A percentile compares a stretch with the other conserved stretches of the same genome.
Conservation (phyloP, 176 grass and related monocot species). For the Poa pratensis region DNA sequence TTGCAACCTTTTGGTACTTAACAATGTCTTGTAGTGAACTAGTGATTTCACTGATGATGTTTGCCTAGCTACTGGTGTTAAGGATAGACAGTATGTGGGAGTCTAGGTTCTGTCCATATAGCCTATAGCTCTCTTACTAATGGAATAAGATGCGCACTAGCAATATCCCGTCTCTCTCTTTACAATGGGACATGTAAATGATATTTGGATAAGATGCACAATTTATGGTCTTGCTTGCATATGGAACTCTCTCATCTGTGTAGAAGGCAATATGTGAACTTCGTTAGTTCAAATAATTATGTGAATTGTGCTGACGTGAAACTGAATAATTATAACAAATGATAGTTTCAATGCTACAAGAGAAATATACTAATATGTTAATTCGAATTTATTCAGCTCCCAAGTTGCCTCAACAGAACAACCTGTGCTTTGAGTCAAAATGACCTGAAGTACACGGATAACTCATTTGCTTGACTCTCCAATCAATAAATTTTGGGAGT, state of each 20-base stretch:
- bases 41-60: constrained; percentile 40
- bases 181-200: background rate
- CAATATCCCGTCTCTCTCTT: background rate
- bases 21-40: constrained; percentile 34
- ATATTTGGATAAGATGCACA: background rate
- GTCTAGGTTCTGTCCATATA: background rate
- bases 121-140: background rate
- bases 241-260: background rate
- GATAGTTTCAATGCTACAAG: background rate
- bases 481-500: constrained; percentile 3
- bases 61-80: background rate
- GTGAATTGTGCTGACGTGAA: background rate
- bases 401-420: constrained; percentile 13
- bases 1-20: constrained; percentile 40
- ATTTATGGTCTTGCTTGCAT: background rate
- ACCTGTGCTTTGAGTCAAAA: background rate
- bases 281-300: background rate
- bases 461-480: background rate
- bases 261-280: constrained; percentile 13
- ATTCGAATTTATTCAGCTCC: constrained; percentile 10
- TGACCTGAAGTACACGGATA: constrained; percentile 16
- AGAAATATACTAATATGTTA: constrained; percentile 12
- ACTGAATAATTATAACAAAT: background rate
- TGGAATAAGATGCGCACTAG: background rate
- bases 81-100: background rate